Evolutionary conservation across 1,139 yeast genomes (phyloP).

Genomic region (Waltiozyma sp.): DNA sequence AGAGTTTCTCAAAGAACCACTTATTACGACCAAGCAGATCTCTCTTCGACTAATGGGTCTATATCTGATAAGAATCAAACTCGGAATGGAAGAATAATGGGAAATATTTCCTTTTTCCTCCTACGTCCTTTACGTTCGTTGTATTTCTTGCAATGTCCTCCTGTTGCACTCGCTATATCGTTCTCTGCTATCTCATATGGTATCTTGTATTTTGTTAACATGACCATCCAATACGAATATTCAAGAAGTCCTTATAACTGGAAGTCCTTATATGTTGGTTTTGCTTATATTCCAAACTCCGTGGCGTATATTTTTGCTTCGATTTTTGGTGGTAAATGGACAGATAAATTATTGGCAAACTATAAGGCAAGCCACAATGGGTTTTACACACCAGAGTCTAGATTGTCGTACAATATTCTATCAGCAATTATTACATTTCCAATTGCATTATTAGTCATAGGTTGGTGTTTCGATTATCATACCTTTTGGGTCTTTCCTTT

Average conservation of each 20-base stretch:
- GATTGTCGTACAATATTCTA: conserved; percentile 67
- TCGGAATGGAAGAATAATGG: conserved; percentile 16
- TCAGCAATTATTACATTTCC: conserved; percentile 54
- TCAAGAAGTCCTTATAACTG: conserved; percentile 60
- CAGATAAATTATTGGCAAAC: conserved; percentile 46
- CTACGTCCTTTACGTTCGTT: conserved; percentile 40
- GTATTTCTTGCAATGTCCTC: conserved; percentile 53
- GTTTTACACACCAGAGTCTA: conserved; percentile 59
- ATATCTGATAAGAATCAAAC: conserved; percentile 16
- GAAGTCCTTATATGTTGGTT: conserved; percentile 53
- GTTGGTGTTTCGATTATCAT: conserved; percentile 66
- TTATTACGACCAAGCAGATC: conserved; percentile 8
- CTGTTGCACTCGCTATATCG: conserved; percentile 52
- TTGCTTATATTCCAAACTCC: conserved; percentile 76
- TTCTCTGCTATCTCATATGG: conserved; percentile 64
- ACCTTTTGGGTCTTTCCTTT: conserved; percentile 68
- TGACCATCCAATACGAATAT: conserved; percentile 59
- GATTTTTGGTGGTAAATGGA: conserved; percentile 70
- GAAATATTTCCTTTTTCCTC: conserved; percentile 22
- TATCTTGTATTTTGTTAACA: conserved; percentile 59
- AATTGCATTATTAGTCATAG: conserved; percentile 58
- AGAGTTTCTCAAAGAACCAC: conserved; percentile 10
- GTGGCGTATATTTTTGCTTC: conserved; percentile 68
- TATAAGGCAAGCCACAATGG: conserved; percentile 51
- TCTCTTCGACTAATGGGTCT: conserved; percentile 16